Evolutionary conservation across 2,329 filamentous ascomycete genomes (phyloP).

Genomic region (Ascomycota sp.): DNA sequence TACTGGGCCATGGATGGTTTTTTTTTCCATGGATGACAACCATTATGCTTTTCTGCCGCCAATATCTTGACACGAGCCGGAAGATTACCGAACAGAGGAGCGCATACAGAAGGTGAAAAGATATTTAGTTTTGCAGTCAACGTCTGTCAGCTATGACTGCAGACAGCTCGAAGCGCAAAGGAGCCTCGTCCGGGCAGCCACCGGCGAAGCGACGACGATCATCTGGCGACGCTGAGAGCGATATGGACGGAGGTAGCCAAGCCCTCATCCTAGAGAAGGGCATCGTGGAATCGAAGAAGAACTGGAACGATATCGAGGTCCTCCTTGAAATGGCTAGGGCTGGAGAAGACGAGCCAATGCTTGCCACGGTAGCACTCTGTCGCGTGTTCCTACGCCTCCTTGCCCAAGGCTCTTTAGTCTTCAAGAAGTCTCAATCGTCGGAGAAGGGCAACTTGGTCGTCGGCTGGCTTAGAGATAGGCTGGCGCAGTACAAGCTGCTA

Average conservation of each 20-base stretch:
- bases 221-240: constrained; percentile 18
- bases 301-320: constrained; percentile 75
- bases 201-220: constrained; percentile 29
- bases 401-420: constrained; percentile 45
- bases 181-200: constrained; percentile 18
- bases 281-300: constrained; percentile 64
- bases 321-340: constrained; percentile 35
- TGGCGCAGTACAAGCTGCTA: constrained; percentile 44
- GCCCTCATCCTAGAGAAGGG: constrained; percentile 58
- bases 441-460: constrained; percentile 56
- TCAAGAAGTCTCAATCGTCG: constrained; percentile 38
- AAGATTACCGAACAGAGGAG: too few species aligned
- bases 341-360: constrained; percentile 30
- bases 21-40: too few species aligned
- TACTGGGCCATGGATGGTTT: too few species aligned
- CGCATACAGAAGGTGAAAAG: too few species aligned
- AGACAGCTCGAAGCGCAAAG: constrained; percentile 26
- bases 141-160: not conserved
- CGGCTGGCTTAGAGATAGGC: constrained; percentile 55
- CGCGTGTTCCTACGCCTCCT: constrained; percentile 67
- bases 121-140: too few species aligned
- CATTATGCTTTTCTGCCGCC: too few species aligned
- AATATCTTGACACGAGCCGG: too few species aligned
- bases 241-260: constrained; percentile 28
- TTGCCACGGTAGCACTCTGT: constrained; percentile 62